These are phyloP conservation scores for Aspergillus sclerotioniger DNA, from an alignment of 495 filamentous ascomycete genomes.

Conservation along the genomic window DNA sequence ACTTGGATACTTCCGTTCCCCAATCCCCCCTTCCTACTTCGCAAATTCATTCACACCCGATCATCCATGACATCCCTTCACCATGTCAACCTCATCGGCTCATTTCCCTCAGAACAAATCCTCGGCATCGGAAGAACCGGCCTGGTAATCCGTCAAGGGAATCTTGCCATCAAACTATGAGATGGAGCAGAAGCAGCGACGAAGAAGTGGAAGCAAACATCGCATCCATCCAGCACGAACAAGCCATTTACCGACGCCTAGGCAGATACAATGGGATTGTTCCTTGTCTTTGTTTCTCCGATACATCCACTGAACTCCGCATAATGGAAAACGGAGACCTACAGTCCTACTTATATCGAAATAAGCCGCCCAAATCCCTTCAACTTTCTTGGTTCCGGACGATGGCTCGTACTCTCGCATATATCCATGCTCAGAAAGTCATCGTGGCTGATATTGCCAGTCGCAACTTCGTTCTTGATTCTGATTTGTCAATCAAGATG, in stretches of 20 bases:
- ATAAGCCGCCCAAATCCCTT: constrained; percentile 14
- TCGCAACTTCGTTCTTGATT: constrained; percentile 28
- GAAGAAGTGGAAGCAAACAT: constrained; percentile 19
- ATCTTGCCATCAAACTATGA: constrained; percentile 19
- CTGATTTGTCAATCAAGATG: constrained; percentile 22
- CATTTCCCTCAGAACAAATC: constrained; percentile 4
- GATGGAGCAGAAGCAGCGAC: constrained; percentile 12
- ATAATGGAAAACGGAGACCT: constrained; percentile 26
- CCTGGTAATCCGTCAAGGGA: constrained; percentile 14
- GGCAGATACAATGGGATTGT: constrained; percentile 18
- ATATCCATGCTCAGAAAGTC: constrained; percentile 22
- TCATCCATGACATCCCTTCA: not conserved
- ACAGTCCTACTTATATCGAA: constrained; percentile 16
- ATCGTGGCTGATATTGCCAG: constrained; percentile 29
- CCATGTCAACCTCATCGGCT: constrained; percentile 6
- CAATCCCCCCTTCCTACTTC: not conserved
- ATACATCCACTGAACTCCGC: constrained; percentile 11
- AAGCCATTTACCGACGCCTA: constrained; percentile 21
- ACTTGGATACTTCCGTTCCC: not conserved
- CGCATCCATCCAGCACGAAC: constrained; percentile 20
- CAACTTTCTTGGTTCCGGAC: constrained; percentile 25
- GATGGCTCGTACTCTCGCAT: constrained; percentile 21
- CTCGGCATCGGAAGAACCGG: constrained; percentile 14
- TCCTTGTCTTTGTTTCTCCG: constrained; percentile 11
- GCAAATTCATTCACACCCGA: not conserved